Base-by-base conservation (phyloP, 2,329 filamentous ascomycete species). In the Dothideomycetes sp. region DNA sequence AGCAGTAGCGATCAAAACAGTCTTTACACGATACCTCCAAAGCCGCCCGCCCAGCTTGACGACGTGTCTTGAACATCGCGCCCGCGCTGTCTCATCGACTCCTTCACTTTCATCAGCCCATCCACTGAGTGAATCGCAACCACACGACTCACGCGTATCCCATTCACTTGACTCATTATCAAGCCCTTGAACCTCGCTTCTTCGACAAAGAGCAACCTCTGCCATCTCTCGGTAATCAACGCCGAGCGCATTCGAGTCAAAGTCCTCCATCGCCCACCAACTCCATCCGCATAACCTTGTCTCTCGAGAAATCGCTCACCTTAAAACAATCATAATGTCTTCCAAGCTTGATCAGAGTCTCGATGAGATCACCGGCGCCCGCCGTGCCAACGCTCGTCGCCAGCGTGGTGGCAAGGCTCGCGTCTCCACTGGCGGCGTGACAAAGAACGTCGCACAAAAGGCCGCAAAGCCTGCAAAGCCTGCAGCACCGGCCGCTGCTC, bases 321-420 rank as follows among this genome's bases (percentile, higher is more conserved):
- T n/a, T n/a, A 27, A 44, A 32, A 37, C 31, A 37, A 36, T 34
- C 32, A 43, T 38, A 42, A 94, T 94, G 87, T 85, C 86, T 72
- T 81, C 78, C 70, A 95, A 95, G 71, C 83, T 98, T 59, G 87
- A 95, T 65, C 81, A 93, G 72, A 88, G 87, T 70, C 84, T 98
- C 52, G 91, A 96, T 64, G 87, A 95, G 69, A 95, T 98, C 58
- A 69, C 65, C 62, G 45, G 41, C 41, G 16, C 34, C 19, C 52
- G 52, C 43, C 49, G 49, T 40, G 45, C 49, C 41, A 50, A 66
- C 49, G 63, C 67, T 46, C 62, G 64, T 49, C 60, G 64, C 45
- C 53, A 52, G 42, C 60, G 52, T 42, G 51, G 70, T 38, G 62
- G 47, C 61, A 74, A 46, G 61, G 77, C 41, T 48, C 61, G 77